A percentile compares a stretch with the other conserved stretches of the same genome.
Evolutionary conservation across 1,139 yeast genomes (phyloP).

Genomic region (Geotrichum restrictum): DNA sequence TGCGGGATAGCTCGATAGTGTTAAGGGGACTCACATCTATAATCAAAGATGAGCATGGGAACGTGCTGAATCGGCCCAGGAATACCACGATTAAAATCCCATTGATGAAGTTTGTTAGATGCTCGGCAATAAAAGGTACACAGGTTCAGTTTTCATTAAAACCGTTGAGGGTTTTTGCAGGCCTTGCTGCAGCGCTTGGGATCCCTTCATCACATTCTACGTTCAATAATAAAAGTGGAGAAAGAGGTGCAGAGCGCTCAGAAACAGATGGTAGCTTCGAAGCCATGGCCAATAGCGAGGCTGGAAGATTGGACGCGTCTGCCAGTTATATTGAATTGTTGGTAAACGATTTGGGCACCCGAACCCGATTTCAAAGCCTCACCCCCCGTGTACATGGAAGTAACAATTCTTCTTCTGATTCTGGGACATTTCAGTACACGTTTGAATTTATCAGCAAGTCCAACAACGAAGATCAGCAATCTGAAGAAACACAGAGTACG

Average conservation of each 20-base stretch:
- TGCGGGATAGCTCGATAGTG: constrained; percentile 7
- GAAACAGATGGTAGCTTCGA: neutral
- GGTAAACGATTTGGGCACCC: constrained; percentile 9
- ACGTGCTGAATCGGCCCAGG: constrained; percentile 12
- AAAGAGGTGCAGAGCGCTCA: neutral
- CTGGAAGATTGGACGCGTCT: neutral
- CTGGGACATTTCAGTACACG: neutral
- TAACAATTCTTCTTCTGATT: neutral
- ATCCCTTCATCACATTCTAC: neutral
- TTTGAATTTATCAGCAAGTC: constrained; percentile 15
- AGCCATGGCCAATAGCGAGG: neutral
- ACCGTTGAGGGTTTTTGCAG: constrained; percentile 4
- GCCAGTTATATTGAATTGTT: constrained; percentile 5
- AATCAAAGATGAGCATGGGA: constrained; percentile 11
- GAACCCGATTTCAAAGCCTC: constrained; percentile 7
- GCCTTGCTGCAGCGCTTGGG: constrained; percentile 5
- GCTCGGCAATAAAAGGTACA: constrained; percentile 8
- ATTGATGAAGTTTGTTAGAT: constrained; percentile 3
- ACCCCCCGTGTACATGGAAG: neutral
- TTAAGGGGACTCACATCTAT: constrained; percentile 10
- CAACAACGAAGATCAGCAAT: neutral
- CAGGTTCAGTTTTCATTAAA: constrained; percentile 5
- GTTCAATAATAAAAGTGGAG: neutral
- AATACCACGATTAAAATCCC: constrained; percentile 12
- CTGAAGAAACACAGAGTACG: too few relatives aligned